Conservation (phyloP, 352 stramenopile species). For the Pythium pectinolyticum region DNA sequence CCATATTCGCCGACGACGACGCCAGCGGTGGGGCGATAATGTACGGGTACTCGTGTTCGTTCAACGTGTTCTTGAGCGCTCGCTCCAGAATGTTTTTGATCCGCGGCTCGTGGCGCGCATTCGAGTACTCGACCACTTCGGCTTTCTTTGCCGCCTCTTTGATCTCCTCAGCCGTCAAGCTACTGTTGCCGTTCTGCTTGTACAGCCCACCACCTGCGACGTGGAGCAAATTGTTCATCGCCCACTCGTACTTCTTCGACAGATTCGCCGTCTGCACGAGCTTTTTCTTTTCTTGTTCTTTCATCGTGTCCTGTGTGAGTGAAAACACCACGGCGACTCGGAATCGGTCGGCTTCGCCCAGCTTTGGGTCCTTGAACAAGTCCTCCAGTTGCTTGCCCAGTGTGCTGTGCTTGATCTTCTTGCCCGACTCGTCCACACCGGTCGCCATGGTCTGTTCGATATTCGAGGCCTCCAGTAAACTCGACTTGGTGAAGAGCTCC, state of each 20-base stretch:
- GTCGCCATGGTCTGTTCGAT: constrained; percentile 95
- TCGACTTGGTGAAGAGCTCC: constrained; percentile 88
- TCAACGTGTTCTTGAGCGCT: constrained; percentile 62
- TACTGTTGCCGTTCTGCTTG: constrained; percentile 67
- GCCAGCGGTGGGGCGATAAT: constrained; percentile 74
- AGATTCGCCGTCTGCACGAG: constrained; percentile 86
- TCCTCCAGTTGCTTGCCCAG: constrained; percentile 90
- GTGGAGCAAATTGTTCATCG: constrained; percentile 70
- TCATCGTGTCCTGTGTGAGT: constrained; percentile 90
- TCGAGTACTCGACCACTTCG: constrained; percentile 70
- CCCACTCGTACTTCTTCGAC: constrained; percentile 56
- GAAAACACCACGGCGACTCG: constrained; percentile 93
- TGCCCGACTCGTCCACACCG: constrained; percentile 91
- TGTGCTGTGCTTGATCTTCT: constrained; percentile 82
- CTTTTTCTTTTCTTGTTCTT: constrained; percentile 83
- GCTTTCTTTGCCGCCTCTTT: constrained; percentile 72
- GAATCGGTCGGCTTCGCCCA: constrained; percentile 82
- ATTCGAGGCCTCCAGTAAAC: constrained; percentile 90
- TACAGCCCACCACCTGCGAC: constrained; percentile 49
- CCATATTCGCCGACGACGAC: constrained; percentile 25
- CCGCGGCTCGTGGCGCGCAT: constrained; percentile 73
- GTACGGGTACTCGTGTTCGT: constrained; percentile 75
- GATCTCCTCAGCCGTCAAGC: constrained; percentile 53
- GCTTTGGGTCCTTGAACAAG: constrained; percentile 78
- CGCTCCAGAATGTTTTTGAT: constrained; percentile 63